A percentile compares a stretch with the other conserved stretches of the same genome.
Evolutionary conservation across 495 filamentous ascomycete species (phyloP).

Genomic region (Penicillium ucsense): DNA sequence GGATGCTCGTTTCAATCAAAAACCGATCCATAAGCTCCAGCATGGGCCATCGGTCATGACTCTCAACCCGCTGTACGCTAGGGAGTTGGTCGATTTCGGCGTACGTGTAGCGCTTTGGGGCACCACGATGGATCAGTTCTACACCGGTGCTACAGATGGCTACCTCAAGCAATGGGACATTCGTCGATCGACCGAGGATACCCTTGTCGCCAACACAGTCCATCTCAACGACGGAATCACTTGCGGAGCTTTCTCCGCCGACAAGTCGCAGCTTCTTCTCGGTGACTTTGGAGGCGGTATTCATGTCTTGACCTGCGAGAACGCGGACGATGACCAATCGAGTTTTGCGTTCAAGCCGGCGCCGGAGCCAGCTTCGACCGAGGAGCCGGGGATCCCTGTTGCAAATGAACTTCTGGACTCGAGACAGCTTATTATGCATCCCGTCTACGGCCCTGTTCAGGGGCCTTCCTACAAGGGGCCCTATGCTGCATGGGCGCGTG

Average conservation of each 20-base stretch:
- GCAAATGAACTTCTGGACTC: conserved; percentile 22
- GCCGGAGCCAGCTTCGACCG: conserved; percentile 2
- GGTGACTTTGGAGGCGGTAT: conserved; percentile 69
- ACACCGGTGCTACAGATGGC: conserved; percentile 87
- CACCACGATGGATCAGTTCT: conserved; percentile 55
- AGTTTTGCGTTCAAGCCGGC: conserved; percentile 17
- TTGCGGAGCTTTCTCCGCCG: conserved; percentile 61
- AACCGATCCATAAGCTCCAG: conserved; percentile 52
- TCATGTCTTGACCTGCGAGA: conserved; percentile 49
- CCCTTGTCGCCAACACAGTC: conserved; percentile 51
- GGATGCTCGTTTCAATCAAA: conserved; percentile 53
- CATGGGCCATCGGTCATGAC: conserved; percentile 64
- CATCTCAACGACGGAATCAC: conserved; percentile 41
- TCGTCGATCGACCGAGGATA: conserved; percentile 45
- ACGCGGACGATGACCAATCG: conserved; percentile 11
- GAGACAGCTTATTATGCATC: conserved; percentile 30
- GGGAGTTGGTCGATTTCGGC: conserved; percentile 68
- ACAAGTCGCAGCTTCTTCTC: conserved; percentile 60
- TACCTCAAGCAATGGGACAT: conserved; percentile 82
- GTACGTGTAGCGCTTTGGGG: conserved; percentile 80
- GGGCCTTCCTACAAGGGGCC: conserved; percentile 37
- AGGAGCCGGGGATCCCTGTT: conserved; percentile 15
- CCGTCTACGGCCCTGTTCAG: conserved; percentile 34
- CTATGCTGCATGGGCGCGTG: conserved; percentile 34
- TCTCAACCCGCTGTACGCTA: conserved; percentile 40